Base-by-base conservation (phyloP, 2,329 filamentous ascomycete genomes). In the Diatrype stigma region DNA sequence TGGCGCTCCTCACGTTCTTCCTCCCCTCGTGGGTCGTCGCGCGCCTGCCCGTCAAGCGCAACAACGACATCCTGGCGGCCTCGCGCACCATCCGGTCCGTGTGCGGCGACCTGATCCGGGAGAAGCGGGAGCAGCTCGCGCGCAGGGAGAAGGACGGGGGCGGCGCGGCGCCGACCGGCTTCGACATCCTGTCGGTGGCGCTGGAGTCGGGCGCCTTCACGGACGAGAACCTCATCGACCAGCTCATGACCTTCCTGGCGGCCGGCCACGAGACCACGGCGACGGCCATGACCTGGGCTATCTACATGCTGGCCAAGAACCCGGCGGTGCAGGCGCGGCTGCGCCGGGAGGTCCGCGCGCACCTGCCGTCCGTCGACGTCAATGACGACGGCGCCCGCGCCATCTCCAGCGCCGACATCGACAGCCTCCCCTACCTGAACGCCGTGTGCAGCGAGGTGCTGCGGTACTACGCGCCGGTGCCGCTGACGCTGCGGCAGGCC, bases 1-100 rank as follows among this genome's bases (percentile, higher is more conserved):
- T 91, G 16, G 76, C 77, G 14, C 49, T 91, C 0, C 53, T 90
- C 1, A 71, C 72, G 2, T 65, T 86, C n/a, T 62, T 94, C 47
- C 56, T 95, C 1, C 85, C 87, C 0, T 65, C 73, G 4, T 81
- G 80, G 74, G 44, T 94, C 7, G 66, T 92, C 8, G 70, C 70
- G 6, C 70, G 66, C 3, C 67, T 96, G 0, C 92, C 93, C 0
- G 59, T 93, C 28, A 78, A 84, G 58, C 80, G 85, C 52, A 96
- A 93, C 69, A 71, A 72, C n/a, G 79, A 85, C 16, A 73, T 92
- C 22, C 63, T 74, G 8, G 70, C 70, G 4, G 84, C 85, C 1
- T 73, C 78, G 8, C 63, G 64, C 6, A 73, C 78, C 44, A 85
- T 94, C 62, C 85, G 88, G 44, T 69, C 75, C 21, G 78, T 84